Evolutionary conservation across 179 eudicot genomes (phyloP), one percentile per base, ranked within the genome.

Genomic region (Patellifolia procumbens): DNA sequence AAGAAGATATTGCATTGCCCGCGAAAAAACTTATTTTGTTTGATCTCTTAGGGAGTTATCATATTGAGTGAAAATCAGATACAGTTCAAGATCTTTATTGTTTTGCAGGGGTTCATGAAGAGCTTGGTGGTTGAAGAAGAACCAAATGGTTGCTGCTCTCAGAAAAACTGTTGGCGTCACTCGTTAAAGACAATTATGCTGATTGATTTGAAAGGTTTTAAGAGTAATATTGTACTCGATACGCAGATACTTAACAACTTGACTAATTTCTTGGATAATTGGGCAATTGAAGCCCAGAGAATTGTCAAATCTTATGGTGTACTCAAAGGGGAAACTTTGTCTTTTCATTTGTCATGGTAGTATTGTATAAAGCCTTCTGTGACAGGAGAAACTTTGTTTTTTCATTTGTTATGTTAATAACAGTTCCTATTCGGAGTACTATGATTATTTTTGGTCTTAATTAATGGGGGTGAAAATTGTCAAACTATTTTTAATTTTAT

Each of bases 121-220:
- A 63, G 76, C 72, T 75, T 80, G 79, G 76, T 70, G 28, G 46
- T 13, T n/a, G 42, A 22, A 42, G 66, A 68, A 7, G 67, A 69
- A 9, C 59, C 58, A 52, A 42, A 52, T 15, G 53, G 81, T 35
- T 66, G 48, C 7, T 28, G 46, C 7, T 28, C 76, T 1, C 70
- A 52, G 15, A 70, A 70, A 51, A 37, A 69, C 62, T 75, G 74
- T 52, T 80, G 83, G 83, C 79, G 79, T 39, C 66, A 75, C 39
- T 80, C 49, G 15, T 62, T 80, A 24, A 80, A 74, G 66, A 66
- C 67, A 28, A 61, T 80, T 51, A 63, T 39, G 29, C 16, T 70
- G 22, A 66, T 28, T 51, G 53, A 70, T 20, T 46, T 53, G 37
- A 75, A 71, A 62, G 79, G 79, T 46, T 60, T 74, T 34, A 4